Base-by-base conservation (phyloP, 805 yeast genomes). In the Candida pini region DNA sequence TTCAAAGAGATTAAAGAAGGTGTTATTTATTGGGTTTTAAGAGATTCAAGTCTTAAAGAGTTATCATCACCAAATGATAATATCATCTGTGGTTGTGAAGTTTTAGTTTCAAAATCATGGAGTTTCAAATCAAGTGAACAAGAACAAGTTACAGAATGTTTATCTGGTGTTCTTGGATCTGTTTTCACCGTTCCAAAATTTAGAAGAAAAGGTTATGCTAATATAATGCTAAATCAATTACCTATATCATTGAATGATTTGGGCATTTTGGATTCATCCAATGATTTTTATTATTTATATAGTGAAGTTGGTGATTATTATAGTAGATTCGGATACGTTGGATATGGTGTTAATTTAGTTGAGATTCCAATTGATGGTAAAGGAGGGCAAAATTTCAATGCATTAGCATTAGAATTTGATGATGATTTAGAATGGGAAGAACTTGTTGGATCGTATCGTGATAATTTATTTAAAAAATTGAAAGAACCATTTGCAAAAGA, bases 301-400 rank as follows among this genome's bases (percentile, higher is more conserved):
- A 80, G 90, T 41, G 92, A 80, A 31, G 75, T 83, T 15, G 90
- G 83, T 12, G 68, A 65, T 18, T 84, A 70, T 45, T 87, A 87
- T 54, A 60, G 66, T 24, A 62, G 66, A 42, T 74, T 80, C 43
- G 95, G 89, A 0, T 82, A 72, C 50, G 60, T 53, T 19, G 43
- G 47, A 25, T 35, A 36, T 24, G 42, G 41, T 28, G 47, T 48
- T 10, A 51, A 56, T 5, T 21, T 47, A 4, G 39, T 48, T 13
- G 32, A 39, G 9, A 35, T 49, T 20, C 44, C 45, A 10, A 14
- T 46, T 6, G 17, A 14, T 7, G 33, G 37, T 4, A 6, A 12
- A 9, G 21, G 21, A 20, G 23, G 23, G 23, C 23, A 20, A 20
- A 10, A 20, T 10, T 20, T 8, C 10, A 14, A 13, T n/a, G 14